phyloP scores from a whole-genome alignment of 2,329 filamentous ascomycete species.

The Ramichloridium luteum region DNA sequence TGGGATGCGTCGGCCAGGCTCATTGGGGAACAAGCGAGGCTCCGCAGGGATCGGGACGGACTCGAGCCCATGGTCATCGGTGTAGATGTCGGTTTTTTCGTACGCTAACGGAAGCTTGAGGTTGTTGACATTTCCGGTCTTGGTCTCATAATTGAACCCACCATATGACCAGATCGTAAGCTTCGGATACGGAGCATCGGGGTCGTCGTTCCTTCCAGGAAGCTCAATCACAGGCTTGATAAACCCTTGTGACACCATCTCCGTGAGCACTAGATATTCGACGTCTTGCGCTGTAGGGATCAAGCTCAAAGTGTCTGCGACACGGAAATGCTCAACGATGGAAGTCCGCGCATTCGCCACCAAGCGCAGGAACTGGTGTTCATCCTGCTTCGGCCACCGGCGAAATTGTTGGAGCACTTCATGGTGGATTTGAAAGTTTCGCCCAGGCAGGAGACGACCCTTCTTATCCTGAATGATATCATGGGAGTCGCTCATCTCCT shows the following conservation, averaged over 20 bases:
- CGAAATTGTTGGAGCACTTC: slow-evolving; percentile 45
- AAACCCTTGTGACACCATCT: slow-evolving; percentile 48
- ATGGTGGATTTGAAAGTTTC: slow-evolving; percentile 52
- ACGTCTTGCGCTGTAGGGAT: slow-evolving; percentile 50
- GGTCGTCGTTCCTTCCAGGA: slow-evolving; percentile 46
- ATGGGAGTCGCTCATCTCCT: slow-evolving; percentile 40
- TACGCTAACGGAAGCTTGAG: slow-evolving; percentile 53
- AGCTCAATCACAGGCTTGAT: slow-evolving; percentile 43
- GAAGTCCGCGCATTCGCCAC: slow-evolving; percentile 15
- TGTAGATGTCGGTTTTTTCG: slow-evolving; percentile 46
- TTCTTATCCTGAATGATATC: slow-evolving; percentile 51
- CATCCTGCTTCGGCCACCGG: slow-evolving; percentile 33
- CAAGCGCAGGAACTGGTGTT: slow-evolving; percentile 17
- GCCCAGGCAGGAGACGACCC: slow-evolving; percentile 44
- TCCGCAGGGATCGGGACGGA: slow-evolving; percentile 23
- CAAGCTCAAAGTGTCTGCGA: slow-evolving; percentile 31
- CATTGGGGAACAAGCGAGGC: slow-evolving; percentile 8
- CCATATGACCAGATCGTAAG: slow-evolving; percentile 54
- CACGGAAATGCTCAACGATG: slow-evolving; percentile 24
- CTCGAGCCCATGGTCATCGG: slow-evolving; percentile 43
- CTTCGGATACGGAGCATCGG: slow-evolving; percentile 28
- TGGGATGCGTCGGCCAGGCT: slow-evolving; percentile 37
- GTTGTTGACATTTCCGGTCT: slow-evolving; percentile 53
- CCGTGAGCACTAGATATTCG: slow-evolving; percentile 53
- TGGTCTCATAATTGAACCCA: slow-evolving; percentile 58